Evolutionary conservation across 1,139 yeast species (phyloP).

Genomic region (Suhomyces ambrosiae): DNA sequence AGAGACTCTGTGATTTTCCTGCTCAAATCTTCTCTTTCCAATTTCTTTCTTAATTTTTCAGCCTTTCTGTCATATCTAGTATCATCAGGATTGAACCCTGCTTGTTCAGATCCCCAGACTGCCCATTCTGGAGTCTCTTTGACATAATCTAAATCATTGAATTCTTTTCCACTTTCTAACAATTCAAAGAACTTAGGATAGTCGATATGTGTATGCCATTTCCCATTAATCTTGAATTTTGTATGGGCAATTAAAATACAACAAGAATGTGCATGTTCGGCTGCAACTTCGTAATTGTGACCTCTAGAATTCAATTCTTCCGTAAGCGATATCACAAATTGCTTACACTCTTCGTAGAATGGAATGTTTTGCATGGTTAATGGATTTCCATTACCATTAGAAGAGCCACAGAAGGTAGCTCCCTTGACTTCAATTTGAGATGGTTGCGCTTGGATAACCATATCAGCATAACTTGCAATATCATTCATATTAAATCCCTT

Average conservation of each 20-base stretch:
- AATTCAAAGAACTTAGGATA: slow-evolving; percentile 76
- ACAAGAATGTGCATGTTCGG: slow-evolving; percentile 95
- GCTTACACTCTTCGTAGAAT: slow-evolving; percentile 85
- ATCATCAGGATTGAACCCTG: slow-evolving; percentile 90
- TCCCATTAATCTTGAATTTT: slow-evolving; percentile 66
- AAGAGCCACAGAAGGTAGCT: slow-evolving; percentile 90
- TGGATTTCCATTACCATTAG: slow-evolving; percentile 79
- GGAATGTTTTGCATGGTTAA: slow-evolving; percentile 95
- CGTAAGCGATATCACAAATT: slow-evolving; percentile 65
- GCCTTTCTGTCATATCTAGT: slow-evolving; percentile 68
- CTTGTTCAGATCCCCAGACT: slow-evolving; percentile 78
- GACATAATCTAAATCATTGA: slow-evolving; percentile 79
- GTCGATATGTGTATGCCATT: slow-evolving; percentile 90
- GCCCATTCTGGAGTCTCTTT: slow-evolving; percentile 91
- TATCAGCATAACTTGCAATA: slow-evolving; percentile 82
- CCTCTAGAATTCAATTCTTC: slow-evolving; percentile 64
- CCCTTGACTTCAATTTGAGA: slow-evolving; percentile 92
- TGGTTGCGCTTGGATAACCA: slow-evolving; percentile 81
- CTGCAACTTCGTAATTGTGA: slow-evolving; percentile 77
- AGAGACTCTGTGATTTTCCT: slow-evolving; percentile 6
- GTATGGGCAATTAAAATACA: slow-evolving; percentile 82
- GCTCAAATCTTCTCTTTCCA: slow-evolving; percentile 40
- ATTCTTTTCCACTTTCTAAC: slow-evolving; percentile 61
- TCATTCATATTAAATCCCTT: slow-evolving; percentile 91
- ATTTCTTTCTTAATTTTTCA: slow-evolving; percentile 53